Conservation (phyloP, 78 protist genomes). For the Mantamonas sphyraenae region DNA sequence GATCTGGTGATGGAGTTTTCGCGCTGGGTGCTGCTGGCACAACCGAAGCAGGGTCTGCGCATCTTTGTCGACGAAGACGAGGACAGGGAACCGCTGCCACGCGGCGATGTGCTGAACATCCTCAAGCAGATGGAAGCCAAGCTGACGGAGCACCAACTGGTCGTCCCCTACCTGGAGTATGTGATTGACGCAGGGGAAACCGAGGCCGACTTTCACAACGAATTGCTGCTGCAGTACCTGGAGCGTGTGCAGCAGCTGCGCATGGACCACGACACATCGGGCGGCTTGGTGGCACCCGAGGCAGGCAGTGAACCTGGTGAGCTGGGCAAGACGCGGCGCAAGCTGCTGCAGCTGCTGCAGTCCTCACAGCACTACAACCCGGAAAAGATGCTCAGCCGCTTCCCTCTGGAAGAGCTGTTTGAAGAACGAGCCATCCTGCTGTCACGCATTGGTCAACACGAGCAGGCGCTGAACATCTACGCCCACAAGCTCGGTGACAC, state of each 20-base stretch:
- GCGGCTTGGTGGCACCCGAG: no score
- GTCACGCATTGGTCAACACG: constrained; percentile 49
- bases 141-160: constrained; percentile 14
- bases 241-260: no score
- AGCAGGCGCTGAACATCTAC: constrained; percentile 42
- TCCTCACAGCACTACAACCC: constrained; percentile 55
- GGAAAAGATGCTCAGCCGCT: constrained; percentile 38
- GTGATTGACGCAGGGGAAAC: constrained; percentile 27
- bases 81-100: neutral
- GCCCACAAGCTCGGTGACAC: constrained; percentile 42
- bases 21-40: neutral
- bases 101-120: no score
- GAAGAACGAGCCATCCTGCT: constrained; percentile 55
- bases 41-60: neutral
- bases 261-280: no score
- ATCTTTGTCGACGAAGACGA: neutral
- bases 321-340: no score
- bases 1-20: neutral
- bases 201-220: constrained; percentile 48
- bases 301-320: no score
- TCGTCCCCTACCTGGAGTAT: constrained; percentile 41
- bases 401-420: constrained; percentile 41
- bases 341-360: constrained; percentile 33
- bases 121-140: no score
- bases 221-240: constrained; percentile 33